Evolutionary conservation across 371 early-diverging fungal genomes (phyloP).

Genomic region (Globomyces sp.): DNA sequence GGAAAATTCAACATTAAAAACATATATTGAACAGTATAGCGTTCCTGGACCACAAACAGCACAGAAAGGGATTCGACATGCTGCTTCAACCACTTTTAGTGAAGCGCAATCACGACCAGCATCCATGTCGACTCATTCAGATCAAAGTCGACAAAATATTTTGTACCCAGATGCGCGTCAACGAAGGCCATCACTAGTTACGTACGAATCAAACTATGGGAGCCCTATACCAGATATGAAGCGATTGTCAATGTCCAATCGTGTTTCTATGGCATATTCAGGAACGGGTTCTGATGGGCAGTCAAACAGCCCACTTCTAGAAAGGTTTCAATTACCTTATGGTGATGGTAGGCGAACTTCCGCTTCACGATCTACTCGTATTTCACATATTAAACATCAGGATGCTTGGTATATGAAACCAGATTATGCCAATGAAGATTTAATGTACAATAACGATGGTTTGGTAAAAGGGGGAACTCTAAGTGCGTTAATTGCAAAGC

Average conservation of each 20-base stretch:
- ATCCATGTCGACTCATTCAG: conserved; percentile 3
- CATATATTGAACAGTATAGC: conserved; percentile 36
- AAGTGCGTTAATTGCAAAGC: conserved; percentile 79
- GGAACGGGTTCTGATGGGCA: not conserved
- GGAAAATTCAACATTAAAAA: conserved; percentile 47
- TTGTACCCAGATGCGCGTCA: not conserved
- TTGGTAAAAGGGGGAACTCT: conserved; percentile 88
- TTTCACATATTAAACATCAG: not conserved
- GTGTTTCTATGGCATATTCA: conserved; percentile 1
- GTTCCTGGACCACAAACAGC: conserved; percentile 2
- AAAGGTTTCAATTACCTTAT: not conserved
- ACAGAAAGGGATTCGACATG: conserved; percentile 1
- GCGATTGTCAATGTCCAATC: not conserved
- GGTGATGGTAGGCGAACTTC: not conserved
- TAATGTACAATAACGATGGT: conserved; percentile 71
- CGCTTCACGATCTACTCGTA: not conserved
- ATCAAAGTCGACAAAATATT: not conserved
- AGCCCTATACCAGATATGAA: not conserved
- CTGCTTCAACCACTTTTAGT: not conserved
- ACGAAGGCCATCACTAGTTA: not conserved
- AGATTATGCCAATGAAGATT: conserved; percentile 69
- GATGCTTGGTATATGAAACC: conserved; percentile 5
- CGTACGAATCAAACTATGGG: not conserved
- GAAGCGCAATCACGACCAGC: conserved; percentile 7
- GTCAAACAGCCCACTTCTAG: not conserved